Base-by-base conservation (phyloP, 305 asterid genomes). In the Rubia tinctorum region DNA sequence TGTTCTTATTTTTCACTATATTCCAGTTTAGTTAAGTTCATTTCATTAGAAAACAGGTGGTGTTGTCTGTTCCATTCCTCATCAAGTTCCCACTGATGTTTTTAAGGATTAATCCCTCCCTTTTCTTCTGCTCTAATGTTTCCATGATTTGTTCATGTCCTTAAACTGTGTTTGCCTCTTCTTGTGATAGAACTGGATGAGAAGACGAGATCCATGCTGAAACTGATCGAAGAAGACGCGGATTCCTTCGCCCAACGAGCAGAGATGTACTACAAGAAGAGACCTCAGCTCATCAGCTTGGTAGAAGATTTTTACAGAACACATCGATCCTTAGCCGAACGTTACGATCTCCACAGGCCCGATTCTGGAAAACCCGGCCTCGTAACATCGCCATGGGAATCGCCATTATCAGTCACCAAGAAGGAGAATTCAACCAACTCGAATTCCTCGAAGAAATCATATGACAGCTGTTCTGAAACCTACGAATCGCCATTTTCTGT, bases 201-300 rank as follows among this genome's bases (percentile, higher is more conserved):
- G 68, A 95, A 91, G 80, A 87, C 95, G 1, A 86, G 81, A 39
- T 76, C 81, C 61, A 89, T 95, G 92, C 87, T 92, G 76, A 88
- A 87, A 84, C 67, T 95, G 68, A 82, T 95, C 17, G 98, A 92
- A 73, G 95, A 85, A 76, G 98, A 95, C 20, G 98, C 98, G 20
- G 97, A 92, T 80, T 88, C 99, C 3, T 95, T 95, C 25, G 91
- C 97, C 8, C 88, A 89, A 69, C 92, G 99, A 8, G 97, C 97
- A 71, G 99, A 95, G 73, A 95, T 95, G 99, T 95, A 89, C 83
- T 92, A 88, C 88, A 85, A 78, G 88, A 91, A 90, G 83, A 82
- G 98, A 61, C 99, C 99, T 0, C 92, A 95, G 83, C 96, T 95
- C 34, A 77, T 91, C 2, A 85, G 75, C 87, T 86, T 92, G 96